phyloP scores from a whole-genome alignment of 2,329 filamentous ascomycete genomes.

The Diaporthe australafricana region DNA sequence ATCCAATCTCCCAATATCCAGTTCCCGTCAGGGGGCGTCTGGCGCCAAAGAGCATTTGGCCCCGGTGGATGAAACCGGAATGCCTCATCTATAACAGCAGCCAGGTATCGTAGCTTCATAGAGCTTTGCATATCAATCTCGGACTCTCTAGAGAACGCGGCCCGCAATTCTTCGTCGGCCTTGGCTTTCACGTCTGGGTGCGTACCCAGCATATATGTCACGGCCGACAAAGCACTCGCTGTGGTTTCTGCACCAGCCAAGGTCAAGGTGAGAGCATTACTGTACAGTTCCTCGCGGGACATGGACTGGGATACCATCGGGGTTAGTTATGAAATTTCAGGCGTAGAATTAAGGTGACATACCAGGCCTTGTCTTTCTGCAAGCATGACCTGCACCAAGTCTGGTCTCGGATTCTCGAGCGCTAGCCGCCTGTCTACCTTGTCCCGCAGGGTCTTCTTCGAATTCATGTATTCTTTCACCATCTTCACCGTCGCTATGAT shows the following conservation, averaged over 20 bases:
- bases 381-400: slow-evolving; percentile 14
- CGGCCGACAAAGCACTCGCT: slow-evolving; percentile 54
- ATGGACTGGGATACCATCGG: slow-evolving; percentile 7
- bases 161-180: slow-evolving; percentile 51
- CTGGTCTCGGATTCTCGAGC: slow-evolving; percentile 9
- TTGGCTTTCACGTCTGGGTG: slow-evolving; percentile 50
- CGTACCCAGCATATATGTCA: slow-evolving; percentile 51
- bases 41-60: slow-evolving; percentile 40
- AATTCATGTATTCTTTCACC: background rate
- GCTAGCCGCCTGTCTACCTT: slow-evolving; percentile 5
- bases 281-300: slow-evolving; percentile 36
- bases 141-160: slow-evolving; percentile 37
- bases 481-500: background rate
- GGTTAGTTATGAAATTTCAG: background rate
- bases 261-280: slow-evolving; percentile 45
- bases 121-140: slow-evolving; percentile 47
- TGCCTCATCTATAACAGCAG: slow-evolving; percentile 44
- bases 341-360: background rate
- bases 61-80: slow-evolving; percentile 46
- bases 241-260: slow-evolving; percentile 62
- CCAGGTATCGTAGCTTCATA: slow-evolving; percentile 41
- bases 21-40: slow-evolving; percentile 42
- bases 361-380: slow-evolving; percentile 10
- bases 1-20: slow-evolving; percentile 43
- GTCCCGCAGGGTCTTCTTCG: background rate